phyloP scores from a whole-genome alignment of 768 basidiomycete species.

The Tubosaeta sp. region DNA sequence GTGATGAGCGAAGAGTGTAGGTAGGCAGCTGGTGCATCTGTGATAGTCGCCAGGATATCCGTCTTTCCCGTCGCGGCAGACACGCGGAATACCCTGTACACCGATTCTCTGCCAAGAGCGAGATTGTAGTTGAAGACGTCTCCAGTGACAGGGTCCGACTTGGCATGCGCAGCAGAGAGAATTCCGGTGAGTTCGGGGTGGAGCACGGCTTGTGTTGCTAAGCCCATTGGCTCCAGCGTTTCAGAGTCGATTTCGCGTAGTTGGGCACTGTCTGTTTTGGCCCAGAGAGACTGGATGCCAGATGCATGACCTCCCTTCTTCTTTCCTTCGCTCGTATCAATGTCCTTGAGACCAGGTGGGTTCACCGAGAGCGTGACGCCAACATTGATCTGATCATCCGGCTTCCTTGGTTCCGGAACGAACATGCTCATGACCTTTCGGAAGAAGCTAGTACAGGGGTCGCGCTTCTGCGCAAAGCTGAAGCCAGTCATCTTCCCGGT shows the following conservation, averaged over 20 bases:
- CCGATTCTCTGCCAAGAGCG: constrained; percentile 23
- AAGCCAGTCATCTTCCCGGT: constrained; percentile 17
- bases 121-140: constrained; percentile 36
- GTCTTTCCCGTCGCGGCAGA: constrained; percentile 28
- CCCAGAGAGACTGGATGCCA: constrained; percentile 27
- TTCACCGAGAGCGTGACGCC: constrained; percentile 30
- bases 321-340: constrained; percentile 17
- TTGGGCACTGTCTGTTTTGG: constrained; percentile 28
- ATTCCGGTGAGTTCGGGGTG: constrained; percentile 32
- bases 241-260: constrained; percentile 34
- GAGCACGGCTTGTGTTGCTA: constrained; percentile 25
- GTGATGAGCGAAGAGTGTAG: constrained; percentile 37
- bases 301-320: constrained; percentile 24
- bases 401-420: constrained; percentile 11
- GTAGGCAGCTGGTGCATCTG: constrained; percentile 37
- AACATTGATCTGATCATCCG: constrained; percentile 14
- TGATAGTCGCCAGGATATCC: constrained; percentile 33
- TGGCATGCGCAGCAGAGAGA: constrained; percentile 35
- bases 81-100: constrained; percentile 36
- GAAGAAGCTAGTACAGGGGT: constrained; percentile 30
- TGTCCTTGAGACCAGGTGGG: constrained; percentile 22
- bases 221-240: constrained; percentile 35
- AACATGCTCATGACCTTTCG: constrained; percentile 29
- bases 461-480: constrained; percentile 30
- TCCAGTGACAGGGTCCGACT: constrained; percentile 32